phyloP scores from a whole-genome alignment of 2,329 filamentous ascomycete genomes.

The Phyllosticta paracitricarpa region DNA sequence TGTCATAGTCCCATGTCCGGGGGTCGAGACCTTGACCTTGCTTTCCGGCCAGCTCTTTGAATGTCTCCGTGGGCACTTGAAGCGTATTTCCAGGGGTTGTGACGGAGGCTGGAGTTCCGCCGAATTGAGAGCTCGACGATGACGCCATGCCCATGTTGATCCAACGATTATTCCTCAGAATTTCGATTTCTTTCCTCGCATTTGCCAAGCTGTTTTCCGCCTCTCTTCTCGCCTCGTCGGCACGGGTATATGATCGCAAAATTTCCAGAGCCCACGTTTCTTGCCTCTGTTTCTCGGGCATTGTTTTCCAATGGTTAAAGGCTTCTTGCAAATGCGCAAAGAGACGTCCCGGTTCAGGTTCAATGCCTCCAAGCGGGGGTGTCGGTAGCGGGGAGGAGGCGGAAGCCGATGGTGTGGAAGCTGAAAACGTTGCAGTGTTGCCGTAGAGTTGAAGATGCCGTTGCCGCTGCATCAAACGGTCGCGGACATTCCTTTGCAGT shows the following conservation, averaged over 20 bases:
- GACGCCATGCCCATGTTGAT: constrained; percentile 14
- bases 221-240: constrained; percentile 28
- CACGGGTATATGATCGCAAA: constrained; percentile 34
- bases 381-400: constrained; percentile 31
- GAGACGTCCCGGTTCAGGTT: constrained; percentile 60
- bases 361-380: constrained; percentile 23
- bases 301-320: constrained; percentile 63
- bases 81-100: constrained; percentile 21
- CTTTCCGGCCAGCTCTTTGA: constrained; percentile 29
- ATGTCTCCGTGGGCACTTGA: constrained; percentile 25
- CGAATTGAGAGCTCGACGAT: constrained; percentile 11
- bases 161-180: constrained; percentile 27
- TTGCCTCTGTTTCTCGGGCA: constrained; percentile 41
- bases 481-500: constrained; percentile 55
- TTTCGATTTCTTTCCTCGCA: constrained; percentile 32
- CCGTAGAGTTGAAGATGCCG: constrained; percentile 15
- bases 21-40: constrained; percentile 22
- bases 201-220: constrained; percentile 29
- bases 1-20: constrained; percentile 32
- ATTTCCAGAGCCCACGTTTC: constrained; percentile 39
- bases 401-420: constrained; percentile 24
- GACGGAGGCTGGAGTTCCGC: not conserved
- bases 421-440: constrained; percentile 20
- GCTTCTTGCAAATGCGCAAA: constrained; percentile 67
- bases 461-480: constrained; percentile 45